phyloP scores from a whole-genome alignment of 306 rosid species.

The Sphenostylis stenocarpa region DNA sequence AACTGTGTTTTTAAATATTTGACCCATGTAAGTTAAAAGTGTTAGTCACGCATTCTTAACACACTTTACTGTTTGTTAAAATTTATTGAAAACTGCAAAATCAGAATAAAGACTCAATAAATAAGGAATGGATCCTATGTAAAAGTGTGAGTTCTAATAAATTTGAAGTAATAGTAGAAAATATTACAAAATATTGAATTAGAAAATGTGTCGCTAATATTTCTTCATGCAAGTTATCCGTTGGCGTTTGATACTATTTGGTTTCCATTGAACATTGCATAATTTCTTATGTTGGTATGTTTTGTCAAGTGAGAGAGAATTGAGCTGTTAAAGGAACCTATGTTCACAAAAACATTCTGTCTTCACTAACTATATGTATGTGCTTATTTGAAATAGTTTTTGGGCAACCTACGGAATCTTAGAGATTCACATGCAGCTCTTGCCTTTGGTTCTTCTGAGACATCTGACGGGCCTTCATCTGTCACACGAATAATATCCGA shows the following conservation, averaged over 20 bases:
- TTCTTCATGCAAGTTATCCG: neutral
- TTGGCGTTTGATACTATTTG: neutral
- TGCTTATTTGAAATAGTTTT: constrained; percentile 56
- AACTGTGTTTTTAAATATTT: neutral
- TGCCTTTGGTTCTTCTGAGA: constrained; percentile 83
- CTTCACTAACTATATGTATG: neutral
- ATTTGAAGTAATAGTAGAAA: neutral
- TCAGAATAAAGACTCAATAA: neutral
- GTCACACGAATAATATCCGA: constrained; percentile 85
- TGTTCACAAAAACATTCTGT: constrained; percentile 15
- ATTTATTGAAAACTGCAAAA: too few species aligned
- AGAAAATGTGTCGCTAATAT: neutral
- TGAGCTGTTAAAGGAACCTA: neutral
- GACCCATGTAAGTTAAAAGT: neutral
- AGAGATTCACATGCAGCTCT: constrained; percentile 92
- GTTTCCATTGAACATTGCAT: neutral
- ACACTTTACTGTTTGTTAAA: too few species aligned
- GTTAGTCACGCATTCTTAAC: too few species aligned
- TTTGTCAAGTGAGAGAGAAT: neutral
- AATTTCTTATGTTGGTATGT: neutral
- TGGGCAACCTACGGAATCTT: constrained; percentile 83
- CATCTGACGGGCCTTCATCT: constrained; percentile 85
- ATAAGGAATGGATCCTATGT: neutral
- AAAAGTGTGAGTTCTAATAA: neutral
- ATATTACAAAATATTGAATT: neutral